phyloP scores from a whole-genome alignment of 129 eudicot species.

The Tagetes patula region DNA sequence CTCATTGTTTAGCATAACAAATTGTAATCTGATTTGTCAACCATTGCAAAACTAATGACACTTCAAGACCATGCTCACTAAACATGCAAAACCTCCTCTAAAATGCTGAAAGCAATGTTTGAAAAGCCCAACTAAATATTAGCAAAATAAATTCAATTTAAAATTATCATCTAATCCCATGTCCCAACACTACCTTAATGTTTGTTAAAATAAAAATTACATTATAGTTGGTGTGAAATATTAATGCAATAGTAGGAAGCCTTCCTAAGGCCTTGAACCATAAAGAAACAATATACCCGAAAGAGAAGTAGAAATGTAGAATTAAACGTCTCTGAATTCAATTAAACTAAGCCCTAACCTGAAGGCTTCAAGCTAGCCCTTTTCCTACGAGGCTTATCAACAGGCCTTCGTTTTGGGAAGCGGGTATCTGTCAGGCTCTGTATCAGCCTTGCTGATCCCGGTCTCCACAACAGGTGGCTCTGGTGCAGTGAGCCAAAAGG shows the following conservation, averaged over 20 bases:
- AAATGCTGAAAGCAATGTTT: not conserved
- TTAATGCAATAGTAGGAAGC: not conserved
- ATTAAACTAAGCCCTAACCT: conserved; percentile 40
- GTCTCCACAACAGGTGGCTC: conserved; percentile 39
- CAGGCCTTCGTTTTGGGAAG: conserved; percentile 73
- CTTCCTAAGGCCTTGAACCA: not conserved
- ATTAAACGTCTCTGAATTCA: conserved; percentile 3
- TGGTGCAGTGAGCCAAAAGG: conserved; percentile 33
- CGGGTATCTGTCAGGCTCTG: conserved; percentile 76
- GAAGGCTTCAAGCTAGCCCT: conserved; percentile 69
- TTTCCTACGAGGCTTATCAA: conserved; percentile 68
- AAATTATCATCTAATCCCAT: conserved; percentile 5
- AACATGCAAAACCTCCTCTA: not conserved
- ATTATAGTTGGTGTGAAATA: not conserved
- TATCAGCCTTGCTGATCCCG: conserved; percentile 47
- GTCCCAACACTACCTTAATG: not conserved
- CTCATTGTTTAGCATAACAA: not conserved
- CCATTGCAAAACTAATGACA: conserved; percentile 15
- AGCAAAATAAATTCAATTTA: not conserved
- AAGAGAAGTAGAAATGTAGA: not conserved
- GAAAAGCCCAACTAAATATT: not conserved
- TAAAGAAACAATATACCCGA: not conserved
- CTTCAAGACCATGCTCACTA: not conserved
- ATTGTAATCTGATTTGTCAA: not conserved
- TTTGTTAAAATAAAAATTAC: not conserved